Evolutionary conservation across 306 rosid genomes (phyloP).

Genomic region (Acacia confusa): DNA sequence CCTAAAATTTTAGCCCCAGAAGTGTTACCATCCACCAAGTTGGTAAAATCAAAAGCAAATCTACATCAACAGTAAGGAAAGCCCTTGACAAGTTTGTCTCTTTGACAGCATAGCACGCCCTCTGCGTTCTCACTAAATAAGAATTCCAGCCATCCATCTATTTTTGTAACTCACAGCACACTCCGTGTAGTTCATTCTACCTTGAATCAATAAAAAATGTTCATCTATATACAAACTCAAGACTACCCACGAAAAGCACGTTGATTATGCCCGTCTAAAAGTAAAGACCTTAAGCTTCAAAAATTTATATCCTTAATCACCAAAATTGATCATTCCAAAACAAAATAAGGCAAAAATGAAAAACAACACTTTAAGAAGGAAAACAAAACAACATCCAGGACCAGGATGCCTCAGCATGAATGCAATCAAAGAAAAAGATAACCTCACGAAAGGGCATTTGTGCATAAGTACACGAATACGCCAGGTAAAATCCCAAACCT

Average conservation of each 20-base stretch:
- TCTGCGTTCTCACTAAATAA: not conserved
- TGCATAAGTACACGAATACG: not conserved
- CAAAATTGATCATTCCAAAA: not conserved
- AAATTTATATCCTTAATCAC: not conserved
- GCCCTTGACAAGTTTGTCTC: not conserved
- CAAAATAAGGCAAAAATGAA: not conserved
- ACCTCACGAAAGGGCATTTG: not conserved
- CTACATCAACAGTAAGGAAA: not conserved
- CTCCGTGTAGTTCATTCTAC: not conserved
- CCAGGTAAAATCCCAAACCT: constrained; percentile 49
- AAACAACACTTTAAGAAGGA: not conserved
- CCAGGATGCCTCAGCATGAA: not conserved
- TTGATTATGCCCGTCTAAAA: not conserved
- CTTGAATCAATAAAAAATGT: not conserved
- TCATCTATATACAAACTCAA: not conserved
- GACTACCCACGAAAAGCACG: not conserved
- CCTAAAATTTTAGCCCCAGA: not conserved
- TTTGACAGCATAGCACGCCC: not conserved
- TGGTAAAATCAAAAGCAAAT: not conserved
- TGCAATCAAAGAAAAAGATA: not conserved
- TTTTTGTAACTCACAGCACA: not conserved
- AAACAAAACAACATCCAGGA: not conserved
- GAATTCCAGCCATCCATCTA: not conserved
- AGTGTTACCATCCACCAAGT: not conserved
- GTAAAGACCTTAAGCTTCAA: not conserved